phyloP scores from a whole-genome alignment of 2,329 filamentous ascomycete genomes.

The Colletotrichum tropicicola region DNA sequence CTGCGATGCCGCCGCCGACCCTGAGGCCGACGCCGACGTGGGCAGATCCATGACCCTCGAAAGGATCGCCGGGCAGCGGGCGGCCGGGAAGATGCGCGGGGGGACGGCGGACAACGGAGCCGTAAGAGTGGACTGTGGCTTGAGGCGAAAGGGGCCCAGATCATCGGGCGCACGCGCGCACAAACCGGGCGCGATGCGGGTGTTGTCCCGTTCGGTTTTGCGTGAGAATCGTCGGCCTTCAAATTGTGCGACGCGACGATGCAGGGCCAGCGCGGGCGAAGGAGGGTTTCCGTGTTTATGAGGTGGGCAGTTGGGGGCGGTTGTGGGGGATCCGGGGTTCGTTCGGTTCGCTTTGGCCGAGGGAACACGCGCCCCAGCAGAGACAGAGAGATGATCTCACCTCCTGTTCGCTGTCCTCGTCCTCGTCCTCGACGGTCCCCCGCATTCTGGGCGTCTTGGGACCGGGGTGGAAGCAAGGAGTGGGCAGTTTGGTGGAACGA shows the following conservation, averaged over 20 bases:
- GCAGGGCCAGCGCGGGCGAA: neutral
- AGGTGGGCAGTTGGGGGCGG: constrained; percentile 6
- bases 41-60: constrained; percentile 14
- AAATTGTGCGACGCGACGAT: constrained; percentile 30
- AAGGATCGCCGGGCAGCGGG: constrained; percentile 16
- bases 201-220: constrained; percentile 11
- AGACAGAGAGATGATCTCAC: neutral
- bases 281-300: constrained; percentile 13
- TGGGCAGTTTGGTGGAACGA: constrained; percentile 6
- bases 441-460: constrained; percentile 5
- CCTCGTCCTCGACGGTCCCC: constrained; percentile 1
- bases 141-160: neutral
- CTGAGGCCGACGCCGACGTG: neutral
- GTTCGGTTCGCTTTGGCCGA: constrained; percentile 18
- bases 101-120: neutral
- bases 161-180: neutral
- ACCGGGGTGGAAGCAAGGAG: neutral
- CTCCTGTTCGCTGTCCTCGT: neutral
- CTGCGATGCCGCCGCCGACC: neutral
- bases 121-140: neutral
- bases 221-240: constrained; percentile 30
- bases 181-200: neutral
- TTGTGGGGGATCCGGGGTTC: constrained; percentile 4
- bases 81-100: neutral
- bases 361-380: neutral